A percentile compares a stretch with the other conserved stretches of the same genome.
These are phyloP conservation scores for Agrostemma githago DNA, from an alignment of 148 eudicot genomes.

Conservation along the genomic window DNA sequence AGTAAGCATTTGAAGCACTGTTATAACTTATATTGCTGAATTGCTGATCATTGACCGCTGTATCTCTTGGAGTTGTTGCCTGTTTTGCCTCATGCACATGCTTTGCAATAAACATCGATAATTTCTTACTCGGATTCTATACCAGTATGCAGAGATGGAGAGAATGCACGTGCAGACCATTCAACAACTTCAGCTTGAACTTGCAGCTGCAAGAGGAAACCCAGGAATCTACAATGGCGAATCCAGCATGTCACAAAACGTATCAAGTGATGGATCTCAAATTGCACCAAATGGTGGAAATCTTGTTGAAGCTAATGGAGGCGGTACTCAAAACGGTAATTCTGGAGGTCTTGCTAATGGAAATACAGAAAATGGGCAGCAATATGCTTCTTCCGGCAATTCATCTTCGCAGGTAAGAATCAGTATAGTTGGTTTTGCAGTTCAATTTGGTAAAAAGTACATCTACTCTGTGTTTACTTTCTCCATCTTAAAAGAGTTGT, in stretches of 20 bases:
- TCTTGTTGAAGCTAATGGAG: constrained; percentile 53
- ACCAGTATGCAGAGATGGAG: constrained; percentile 86
- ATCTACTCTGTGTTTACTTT: too few relatives aligned
- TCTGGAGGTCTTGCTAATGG: constrained; percentile 50
- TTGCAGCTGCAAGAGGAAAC: constrained; percentile 60
- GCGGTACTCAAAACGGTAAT: constrained; percentile 29
- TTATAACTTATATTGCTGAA: background rate
- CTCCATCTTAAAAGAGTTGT: background rate
- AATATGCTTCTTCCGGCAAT: constrained; percentile 46
- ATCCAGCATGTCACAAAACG: constrained; percentile 35
- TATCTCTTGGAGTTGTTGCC: background rate
- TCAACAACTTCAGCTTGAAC: constrained; percentile 79
- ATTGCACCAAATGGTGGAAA: constrained; percentile 47
- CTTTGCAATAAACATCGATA: background rate
- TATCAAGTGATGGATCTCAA: constrained; percentile 47
- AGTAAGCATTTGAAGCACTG: background rate
- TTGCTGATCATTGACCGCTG: background rate
- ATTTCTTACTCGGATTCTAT: constrained; percentile 6
- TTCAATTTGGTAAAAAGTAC: background rate
- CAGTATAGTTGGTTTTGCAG: background rate
- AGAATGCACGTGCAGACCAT: constrained; percentile 69
- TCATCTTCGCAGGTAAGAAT: constrained; percentile 47
- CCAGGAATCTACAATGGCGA: constrained; percentile 41
- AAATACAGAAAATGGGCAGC: constrained; percentile 44
- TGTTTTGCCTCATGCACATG: background rate